Conservation (phyloP, 148 eudicot genomes). For the Gaultheria prostrata region DNA sequence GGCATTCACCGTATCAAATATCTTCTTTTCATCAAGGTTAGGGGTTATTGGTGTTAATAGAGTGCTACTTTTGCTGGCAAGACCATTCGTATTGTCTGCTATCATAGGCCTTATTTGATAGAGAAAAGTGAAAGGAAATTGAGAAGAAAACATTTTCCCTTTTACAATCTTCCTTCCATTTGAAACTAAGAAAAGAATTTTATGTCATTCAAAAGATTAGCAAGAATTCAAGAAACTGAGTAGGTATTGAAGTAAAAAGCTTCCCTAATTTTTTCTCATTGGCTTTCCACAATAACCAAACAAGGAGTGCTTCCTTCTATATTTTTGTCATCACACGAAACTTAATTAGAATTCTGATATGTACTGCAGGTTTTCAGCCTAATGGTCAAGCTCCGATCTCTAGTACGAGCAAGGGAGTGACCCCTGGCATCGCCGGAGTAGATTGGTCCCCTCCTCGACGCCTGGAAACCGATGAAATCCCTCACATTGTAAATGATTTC, state of each 20-base stretch:
- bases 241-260: neutral
- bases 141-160: neutral
- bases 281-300: too few species aligned
- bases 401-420: slow-evolving; percentile 23
- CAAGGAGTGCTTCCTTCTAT: neutral
- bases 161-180: neutral
- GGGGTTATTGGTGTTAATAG: neutral
- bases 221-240: neutral
- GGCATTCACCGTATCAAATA: neutral
- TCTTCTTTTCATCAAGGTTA: neutral
- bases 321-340: neutral
- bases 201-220: neutral
- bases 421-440: slow-evolving; percentile 24
- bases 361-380: slow-evolving; percentile 28
- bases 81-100: neutral
- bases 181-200: neutral
- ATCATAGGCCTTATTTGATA: neutral
- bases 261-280: too few species aligned
- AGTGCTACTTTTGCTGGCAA: neutral
- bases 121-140: neutral
- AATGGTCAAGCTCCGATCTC: slow-evolving; percentile 37
- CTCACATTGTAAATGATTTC: slow-evolving; percentile 32
- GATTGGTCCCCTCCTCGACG: slow-evolving; percentile 33
- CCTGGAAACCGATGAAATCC: slow-evolving; percentile 29
- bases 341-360: neutral